Conservation (phyloP, 352 stramenopile species). For the Lagenidium sp. region DNA sequence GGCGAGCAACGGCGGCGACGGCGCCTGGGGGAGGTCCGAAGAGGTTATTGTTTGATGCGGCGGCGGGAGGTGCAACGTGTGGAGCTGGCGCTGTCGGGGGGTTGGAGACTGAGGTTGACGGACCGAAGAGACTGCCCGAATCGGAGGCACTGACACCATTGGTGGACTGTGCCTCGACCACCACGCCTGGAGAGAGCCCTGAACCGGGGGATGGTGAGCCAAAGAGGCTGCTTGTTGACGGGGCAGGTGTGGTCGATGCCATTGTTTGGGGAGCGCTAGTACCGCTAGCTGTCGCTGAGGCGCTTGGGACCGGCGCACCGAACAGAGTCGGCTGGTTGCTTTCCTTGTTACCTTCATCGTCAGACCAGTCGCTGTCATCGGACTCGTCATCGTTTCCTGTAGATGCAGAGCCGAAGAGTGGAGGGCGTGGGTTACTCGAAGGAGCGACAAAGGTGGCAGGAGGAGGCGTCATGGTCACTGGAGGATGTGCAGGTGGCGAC, state of each 20-base stretch:
- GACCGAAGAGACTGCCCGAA: conserved; percentile 20
- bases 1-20: conserved; percentile 1
- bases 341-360: conserved; percentile 10
- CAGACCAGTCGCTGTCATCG: conserved; percentile 17
- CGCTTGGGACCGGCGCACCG: background rate
- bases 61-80: background rate
- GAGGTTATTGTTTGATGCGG: background rate
- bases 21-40: conserved; percentile 6
- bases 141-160: too few relatives aligned
- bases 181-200: too few relatives aligned
- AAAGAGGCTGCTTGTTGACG: conserved; percentile 6
- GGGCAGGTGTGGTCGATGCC: background rate
- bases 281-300: conserved; percentile 10
- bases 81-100: background rate
- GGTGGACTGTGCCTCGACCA: too few relatives aligned
- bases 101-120: conserved; percentile 10
- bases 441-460: too few relatives aligned
- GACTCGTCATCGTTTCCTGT: conserved; percentile 5
- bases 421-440: too few relatives aligned
- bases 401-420: conserved; percentile 10
- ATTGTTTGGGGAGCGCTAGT: background rate
- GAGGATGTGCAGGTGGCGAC: too few relatives aligned
- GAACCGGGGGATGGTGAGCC: too few relatives aligned
- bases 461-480: too few relatives aligned
- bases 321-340: conserved; percentile 6